Evolutionary conservation across 371 early-diverging fungal species (phyloP).

Genomic region (Zychaea mexicana): DNA sequence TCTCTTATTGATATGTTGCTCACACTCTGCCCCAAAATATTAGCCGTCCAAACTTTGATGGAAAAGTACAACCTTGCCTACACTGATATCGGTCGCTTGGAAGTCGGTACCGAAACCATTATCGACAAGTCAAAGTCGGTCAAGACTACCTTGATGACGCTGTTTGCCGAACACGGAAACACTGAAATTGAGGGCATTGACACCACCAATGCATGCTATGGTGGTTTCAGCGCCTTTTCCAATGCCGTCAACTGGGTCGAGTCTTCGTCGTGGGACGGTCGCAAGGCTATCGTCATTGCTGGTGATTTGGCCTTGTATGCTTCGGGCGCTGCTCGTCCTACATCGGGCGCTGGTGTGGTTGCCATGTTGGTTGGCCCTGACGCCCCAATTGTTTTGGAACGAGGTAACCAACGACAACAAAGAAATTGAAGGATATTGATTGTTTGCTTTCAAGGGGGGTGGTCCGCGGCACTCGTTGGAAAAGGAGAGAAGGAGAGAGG

Average conservation of each 20-base stretch:
- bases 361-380: constrained; percentile 94
- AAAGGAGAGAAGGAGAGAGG: neutral
- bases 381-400: constrained; percentile 93
- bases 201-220: constrained; percentile 98
- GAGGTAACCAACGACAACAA: constrained; percentile 51
- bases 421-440: neutral
- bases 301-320: constrained; percentile 98
- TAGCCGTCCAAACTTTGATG: constrained; percentile 89
- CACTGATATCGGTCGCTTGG: constrained; percentile 91
- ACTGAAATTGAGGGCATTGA: constrained; percentile 95
- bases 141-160: constrained; percentile 94
- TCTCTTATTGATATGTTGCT: neutral
- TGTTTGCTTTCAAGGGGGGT: neutral
- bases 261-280: constrained; percentile 92
- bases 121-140: constrained; percentile 98
- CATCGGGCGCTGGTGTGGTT: constrained; percentile 95
- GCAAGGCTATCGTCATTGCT: constrained; percentile 90
- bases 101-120: constrained; percentile 99
- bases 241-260: constrained; percentile 97
- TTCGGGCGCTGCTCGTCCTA: constrained; percentile 89
- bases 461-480: neutral
- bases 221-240: constrained; percentile 96
- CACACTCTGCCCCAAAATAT: neutral
- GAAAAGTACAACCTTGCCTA: constrained; percentile 88
- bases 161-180: constrained; percentile 92